Conservation (phyloP, 768 basidiomycete genomes). For the Suillus spraguei region DNA sequence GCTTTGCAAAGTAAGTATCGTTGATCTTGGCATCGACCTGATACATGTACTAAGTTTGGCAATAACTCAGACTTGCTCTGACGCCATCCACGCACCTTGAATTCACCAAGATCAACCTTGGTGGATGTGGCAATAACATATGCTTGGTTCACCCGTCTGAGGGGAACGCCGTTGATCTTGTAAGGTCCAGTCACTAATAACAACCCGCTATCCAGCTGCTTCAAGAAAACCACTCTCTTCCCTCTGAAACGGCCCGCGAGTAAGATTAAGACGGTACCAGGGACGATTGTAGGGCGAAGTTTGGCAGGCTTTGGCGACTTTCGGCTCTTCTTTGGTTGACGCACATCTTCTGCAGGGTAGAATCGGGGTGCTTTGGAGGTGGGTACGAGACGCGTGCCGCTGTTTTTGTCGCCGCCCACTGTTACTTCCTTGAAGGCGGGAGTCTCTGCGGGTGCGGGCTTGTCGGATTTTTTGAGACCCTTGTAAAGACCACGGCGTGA, state of each 20-base stretch:
- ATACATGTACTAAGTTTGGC: conserved; percentile 13
- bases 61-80: background rate
- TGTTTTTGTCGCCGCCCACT: conserved; percentile 90
- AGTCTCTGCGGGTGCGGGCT: conserved; percentile 59
- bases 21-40: conserved; percentile 89
- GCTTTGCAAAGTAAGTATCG: conserved; percentile 93
- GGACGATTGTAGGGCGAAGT: conserved; percentile 87
- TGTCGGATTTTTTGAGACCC: conserved; percentile 77
- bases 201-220: conserved; percentile 91
- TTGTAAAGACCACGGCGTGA: conserved; percentile 85
- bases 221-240: conserved; percentile 98
- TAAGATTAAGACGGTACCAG: conserved; percentile 93
- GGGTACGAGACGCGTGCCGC: conserved; percentile 84
- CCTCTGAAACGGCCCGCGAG: conserved; percentile 98
- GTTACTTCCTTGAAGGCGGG: conserved; percentile 74
- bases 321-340: conserved; percentile 87
- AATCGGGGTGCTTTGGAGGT: conserved; percentile 83
- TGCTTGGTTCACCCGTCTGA: conserved; percentile 97
- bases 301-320: conserved; percentile 79
- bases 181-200: conserved; percentile 96
- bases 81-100: conserved; percentile 57
- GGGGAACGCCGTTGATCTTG: conserved; percentile 98
- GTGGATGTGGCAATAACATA: conserved; percentile 99
- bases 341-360: conserved; percentile 96
- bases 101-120: conserved; percentile 76